Base-by-base conservation (phyloP, 805 yeast genomes). In the Candida sithepensis region DNA sequence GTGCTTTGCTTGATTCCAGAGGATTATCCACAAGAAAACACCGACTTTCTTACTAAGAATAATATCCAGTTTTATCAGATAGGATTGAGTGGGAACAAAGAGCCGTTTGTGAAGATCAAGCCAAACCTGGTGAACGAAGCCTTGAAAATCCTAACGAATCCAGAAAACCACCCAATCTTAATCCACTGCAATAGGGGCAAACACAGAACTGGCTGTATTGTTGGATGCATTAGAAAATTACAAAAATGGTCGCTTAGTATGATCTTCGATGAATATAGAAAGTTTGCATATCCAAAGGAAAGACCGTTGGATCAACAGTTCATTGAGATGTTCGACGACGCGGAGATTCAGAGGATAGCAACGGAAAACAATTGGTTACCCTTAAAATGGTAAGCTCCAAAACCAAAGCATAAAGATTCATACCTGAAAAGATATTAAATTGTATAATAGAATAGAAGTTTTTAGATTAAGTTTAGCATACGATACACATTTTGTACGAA, bases 161-260 rank as follows among this genome's bases (percentile, higher is more conserved):
- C 97, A 0, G 82, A 64, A 20, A 92, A 94, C 66, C 98, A 90
- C 49, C 99, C 99, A 2, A 72, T 94, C 12, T 71, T 94, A 53
- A 88, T 94, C 39, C 99, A 94, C 66, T 94, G 99, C 68, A 94
- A 94, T 68, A 72, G 97, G 49, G 99, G 99, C 10, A 94, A 92
- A 65, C 99, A 94, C 65, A 75, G 99, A 56, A 94, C 99, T 0
- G 99, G 99, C 0, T 94, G 98, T 65, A 73, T 94, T 14, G 91
- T 94, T 26, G 99, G 99, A 2, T 92, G 97, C 61, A 74, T 94
- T 30, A 71, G 99, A 50, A 74, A 94, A 57, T 68, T 91, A 45
- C 98, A 92, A 62, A 82, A 84, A 50, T 94, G 99, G 99, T 84
- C 96, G 2, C 67, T 90, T 53, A 85, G 96, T 2, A 87, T 92